These are phyloP conservation scores for Leccinum barrowsii DNA, from an alignment of 768 basidiomycete species.

Conservation along the genomic window DNA sequence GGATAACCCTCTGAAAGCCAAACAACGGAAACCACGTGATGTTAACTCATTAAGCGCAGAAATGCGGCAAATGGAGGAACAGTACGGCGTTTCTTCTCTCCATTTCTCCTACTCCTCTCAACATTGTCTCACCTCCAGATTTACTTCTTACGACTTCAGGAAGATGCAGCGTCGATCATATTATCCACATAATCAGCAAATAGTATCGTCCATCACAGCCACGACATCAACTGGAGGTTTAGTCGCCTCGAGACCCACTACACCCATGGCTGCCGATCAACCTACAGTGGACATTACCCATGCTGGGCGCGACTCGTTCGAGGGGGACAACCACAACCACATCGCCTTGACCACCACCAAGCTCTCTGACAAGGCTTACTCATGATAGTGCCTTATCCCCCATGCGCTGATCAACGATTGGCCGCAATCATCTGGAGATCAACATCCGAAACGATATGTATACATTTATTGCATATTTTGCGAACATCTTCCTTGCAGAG, in stretches of 20 bases:
- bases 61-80: conserved; percentile 98
- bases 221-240: conserved; percentile 72
- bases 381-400: conserved; percentile 31
- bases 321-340: conserved; percentile 35
- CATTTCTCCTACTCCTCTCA: neutral
- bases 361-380: conserved; percentile 48
- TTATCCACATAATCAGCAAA: conserved; percentile 77
- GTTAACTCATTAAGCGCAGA: conserved; percentile 76
- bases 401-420: neutral
- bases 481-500: conserved; percentile 14
- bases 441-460: conserved; percentile 17
- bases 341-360: conserved; percentile 39
- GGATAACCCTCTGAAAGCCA: conserved; percentile 95
- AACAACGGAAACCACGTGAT: conserved; percentile 89
- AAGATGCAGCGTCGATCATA: conserved; percentile 90
- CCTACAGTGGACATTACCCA: conserved; percentile 43
- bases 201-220: conserved; percentile 59
- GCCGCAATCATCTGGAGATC: neutral
- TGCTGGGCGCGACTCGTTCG: conserved; percentile 41
- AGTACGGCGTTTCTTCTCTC: conserved; percentile 48
- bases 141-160: conserved; percentile 89
- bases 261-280: conserved; percentile 50
- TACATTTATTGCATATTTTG: conserved; percentile 24
- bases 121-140: conserved; percentile 43
- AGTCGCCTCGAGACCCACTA: conserved; percentile 69